Evolutionary conservation across 768 basidiomycete species (phyloP).

Genomic region (Podaxis sp.): DNA sequence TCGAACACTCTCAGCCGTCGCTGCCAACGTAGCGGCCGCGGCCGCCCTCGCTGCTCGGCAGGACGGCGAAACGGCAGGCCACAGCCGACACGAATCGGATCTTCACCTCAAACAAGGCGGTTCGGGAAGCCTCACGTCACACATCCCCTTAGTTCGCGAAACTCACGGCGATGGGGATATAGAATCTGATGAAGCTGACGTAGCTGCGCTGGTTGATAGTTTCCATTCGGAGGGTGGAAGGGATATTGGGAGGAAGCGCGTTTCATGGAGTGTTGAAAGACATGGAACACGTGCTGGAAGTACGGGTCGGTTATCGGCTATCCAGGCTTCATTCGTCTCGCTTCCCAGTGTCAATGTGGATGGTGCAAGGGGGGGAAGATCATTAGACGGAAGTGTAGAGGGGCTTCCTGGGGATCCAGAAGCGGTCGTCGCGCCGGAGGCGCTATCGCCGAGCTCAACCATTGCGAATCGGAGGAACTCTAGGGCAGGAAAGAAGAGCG

Average conservation of each 20-base stretch:
- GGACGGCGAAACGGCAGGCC: constrained; percentile 17
- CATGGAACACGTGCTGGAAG: constrained; percentile 41
- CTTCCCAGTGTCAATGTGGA: not conserved
- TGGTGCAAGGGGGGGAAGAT: constrained; percentile 34
- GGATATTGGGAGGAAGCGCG: constrained; percentile 44
- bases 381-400: constrained; percentile 37
- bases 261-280: constrained; percentile 70
- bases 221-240: constrained; percentile 71
- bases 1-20: constrained; percentile 65
- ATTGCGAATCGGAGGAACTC: constrained; percentile 40
- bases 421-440: constrained; percentile 7
- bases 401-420: constrained; percentile 21
- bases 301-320: constrained; percentile 36
- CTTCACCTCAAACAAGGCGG: constrained; percentile 5
- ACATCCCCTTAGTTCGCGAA: constrained; percentile 10
- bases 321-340: constrained; percentile 28
- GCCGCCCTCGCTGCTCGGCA: constrained; percentile 69
- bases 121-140: constrained; percentile 11
- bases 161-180: constrained; percentile 22
- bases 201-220: constrained; percentile 65
- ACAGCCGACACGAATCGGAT: not conserved
- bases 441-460: constrained; percentile 8
- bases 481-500: constrained; percentile 66
- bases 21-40: constrained; percentile 69
- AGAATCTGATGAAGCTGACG: constrained; percentile 51